Evolutionary conservation across 805 yeast genomes (phyloP).

Genomic region (Sugiyamaella qingdaonensis): DNA sequence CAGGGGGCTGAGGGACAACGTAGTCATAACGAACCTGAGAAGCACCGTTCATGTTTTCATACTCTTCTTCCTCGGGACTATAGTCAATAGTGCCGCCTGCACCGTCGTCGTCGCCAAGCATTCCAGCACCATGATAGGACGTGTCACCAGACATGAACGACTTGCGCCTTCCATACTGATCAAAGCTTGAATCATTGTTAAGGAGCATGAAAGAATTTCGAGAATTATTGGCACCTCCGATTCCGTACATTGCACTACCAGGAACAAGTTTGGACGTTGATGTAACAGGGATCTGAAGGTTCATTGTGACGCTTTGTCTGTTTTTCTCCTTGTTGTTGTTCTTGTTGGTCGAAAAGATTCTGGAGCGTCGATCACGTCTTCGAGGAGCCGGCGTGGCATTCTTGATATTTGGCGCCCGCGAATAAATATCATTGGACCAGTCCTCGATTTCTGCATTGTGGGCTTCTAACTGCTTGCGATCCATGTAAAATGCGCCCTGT

Average conservation of each 20-base stretch:
- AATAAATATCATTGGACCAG: slow-evolving; percentile 70
- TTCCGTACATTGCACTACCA: slow-evolving; percentile 29
- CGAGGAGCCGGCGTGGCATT: slow-evolving; percentile 42
- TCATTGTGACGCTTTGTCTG: slow-evolving; percentile 30
- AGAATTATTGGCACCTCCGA: slow-evolving; percentile 22
- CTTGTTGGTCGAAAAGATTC: slow-evolving; percentile 8
- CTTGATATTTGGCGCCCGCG: slow-evolving; percentile 31
- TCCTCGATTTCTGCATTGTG: slow-evolving; percentile 69
- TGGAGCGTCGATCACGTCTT: slow-evolving; percentile 9
- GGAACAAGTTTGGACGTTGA: slow-evolving; percentile 31
- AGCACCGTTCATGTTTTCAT: not conserved
- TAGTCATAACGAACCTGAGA: slow-evolving; percentile 41
- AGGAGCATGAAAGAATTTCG: slow-evolving; percentile 22
- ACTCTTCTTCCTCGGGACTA: not conserved
- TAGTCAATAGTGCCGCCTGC: slow-evolving; percentile 2
- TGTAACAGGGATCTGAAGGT: slow-evolving; percentile 29
- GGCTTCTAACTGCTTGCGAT: slow-evolving; percentile 52
- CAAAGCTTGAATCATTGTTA: slow-evolving; percentile 10
- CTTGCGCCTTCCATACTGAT: slow-evolving; percentile 9
- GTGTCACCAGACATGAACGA: slow-evolving; percentile 22
- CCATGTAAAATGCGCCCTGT: slow-evolving; percentile 73
- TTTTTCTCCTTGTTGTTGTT: slow-evolving; percentile 13
- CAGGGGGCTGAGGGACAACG: slow-evolving; percentile 87
- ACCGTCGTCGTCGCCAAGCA: slow-evolving; percentile 9
- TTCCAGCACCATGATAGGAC: slow-evolving; percentile 25